Evolutionary conservation across 495 filamentous ascomycete genomes (phyloP).

Genomic region (Amniculicola lignicola): DNA sequence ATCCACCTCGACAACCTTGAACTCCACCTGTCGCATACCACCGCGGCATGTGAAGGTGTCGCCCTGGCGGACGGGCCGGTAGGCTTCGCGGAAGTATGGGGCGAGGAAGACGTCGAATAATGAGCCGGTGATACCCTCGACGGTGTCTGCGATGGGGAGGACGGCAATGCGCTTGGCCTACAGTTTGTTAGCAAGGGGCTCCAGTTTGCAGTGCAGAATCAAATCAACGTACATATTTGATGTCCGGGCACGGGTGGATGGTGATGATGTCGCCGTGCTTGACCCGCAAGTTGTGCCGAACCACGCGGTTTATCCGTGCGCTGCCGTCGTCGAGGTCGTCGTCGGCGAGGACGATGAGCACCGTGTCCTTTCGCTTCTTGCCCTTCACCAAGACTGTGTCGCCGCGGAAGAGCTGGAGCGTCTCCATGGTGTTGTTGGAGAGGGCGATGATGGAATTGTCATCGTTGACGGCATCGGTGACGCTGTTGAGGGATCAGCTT

Average conservation of each 20-base stretch:
- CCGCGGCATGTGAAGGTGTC: slow-evolving; percentile 96
- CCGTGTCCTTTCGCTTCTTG: slow-evolving; percentile 99
- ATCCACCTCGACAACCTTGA: slow-evolving; percentile 98
- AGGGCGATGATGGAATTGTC: slow-evolving; percentile 99
- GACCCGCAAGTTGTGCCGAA: slow-evolving; percentile 94
- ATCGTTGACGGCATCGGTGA: slow-evolving; percentile 97
- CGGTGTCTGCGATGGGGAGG: slow-evolving; percentile 95
- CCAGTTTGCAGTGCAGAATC: background rate
- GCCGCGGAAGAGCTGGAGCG: slow-evolving; percentile 93
- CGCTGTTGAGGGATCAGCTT: slow-evolving; percentile 51
- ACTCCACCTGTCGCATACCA: slow-evolving; percentile 98
- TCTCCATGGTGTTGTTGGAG: slow-evolving; percentile 99
- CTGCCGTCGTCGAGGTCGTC: slow-evolving; percentile 97
- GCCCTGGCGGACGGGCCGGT: slow-evolving; percentile 91
- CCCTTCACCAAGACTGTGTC: slow-evolving; percentile 97
- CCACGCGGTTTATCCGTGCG: slow-evolving; percentile 94
- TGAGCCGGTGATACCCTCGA: slow-evolving; percentile 94
- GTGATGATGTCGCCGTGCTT: slow-evolving; percentile 98
- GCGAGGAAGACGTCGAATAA: slow-evolving; percentile 99
- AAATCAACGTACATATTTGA: slow-evolving; percentile 85
- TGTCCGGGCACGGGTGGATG: slow-evolving; percentile 98
- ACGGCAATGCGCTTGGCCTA: slow-evolving; percentile 99
- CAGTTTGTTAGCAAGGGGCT: slow-evolving; percentile 28
- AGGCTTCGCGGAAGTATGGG: slow-evolving; percentile 98
- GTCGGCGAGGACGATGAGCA: slow-evolving; percentile 93